These are phyloP conservation scores for Cercospora janseana DNA, from an alignment of 2,329 filamentous ascomycete species.

Conservation along the genomic window DNA sequence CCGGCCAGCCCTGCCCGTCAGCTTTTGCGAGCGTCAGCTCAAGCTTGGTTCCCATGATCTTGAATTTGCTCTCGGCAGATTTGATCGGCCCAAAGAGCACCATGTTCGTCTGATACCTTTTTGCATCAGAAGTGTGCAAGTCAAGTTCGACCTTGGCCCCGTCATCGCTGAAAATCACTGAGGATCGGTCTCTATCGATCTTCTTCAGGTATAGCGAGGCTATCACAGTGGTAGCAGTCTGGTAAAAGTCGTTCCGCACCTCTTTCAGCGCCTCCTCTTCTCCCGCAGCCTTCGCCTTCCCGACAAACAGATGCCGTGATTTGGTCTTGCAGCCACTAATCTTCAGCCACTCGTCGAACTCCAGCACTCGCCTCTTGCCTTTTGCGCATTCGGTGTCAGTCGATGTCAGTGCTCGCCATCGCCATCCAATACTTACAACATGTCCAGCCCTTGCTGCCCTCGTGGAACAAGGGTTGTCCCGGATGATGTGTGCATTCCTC, in stretches of 20 bases:
- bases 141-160: constrained; percentile 66
- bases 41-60: constrained; percentile 84
- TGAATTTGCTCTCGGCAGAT: constrained; percentile 69
- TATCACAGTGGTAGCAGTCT: constrained; percentile 80
- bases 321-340: constrained; percentile 88
- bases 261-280: constrained; percentile 75
- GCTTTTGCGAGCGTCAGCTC: constrained; percentile 73
- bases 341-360: constrained; percentile 98
- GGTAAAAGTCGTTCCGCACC: constrained; percentile 93
- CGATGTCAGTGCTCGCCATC: background rate
- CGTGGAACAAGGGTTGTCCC: constrained; percentile 89
- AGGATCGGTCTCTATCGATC: constrained; percentile 78
- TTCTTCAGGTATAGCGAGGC: constrained; percentile 96
- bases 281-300: constrained; percentile 57
- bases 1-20: constrained; percentile 78
- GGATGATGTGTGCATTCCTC: constrained; percentile 88
- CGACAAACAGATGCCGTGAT: constrained; percentile 78
- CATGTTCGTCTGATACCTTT: constrained; percentile 73
- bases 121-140: constrained; percentile 79
- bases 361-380: constrained; percentile 78
- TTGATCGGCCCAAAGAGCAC: constrained; percentile 77
- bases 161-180: constrained; percentile 63
- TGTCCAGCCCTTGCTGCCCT: constrained; percentile 95
- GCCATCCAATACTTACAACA: constrained; percentile 60
- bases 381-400: too few relatives aligned